These are phyloP conservation scores for Fusarium sp. DNA, from an alignment of 2,329 filamentous ascomycete species.

Conservation along the genomic window DNA sequence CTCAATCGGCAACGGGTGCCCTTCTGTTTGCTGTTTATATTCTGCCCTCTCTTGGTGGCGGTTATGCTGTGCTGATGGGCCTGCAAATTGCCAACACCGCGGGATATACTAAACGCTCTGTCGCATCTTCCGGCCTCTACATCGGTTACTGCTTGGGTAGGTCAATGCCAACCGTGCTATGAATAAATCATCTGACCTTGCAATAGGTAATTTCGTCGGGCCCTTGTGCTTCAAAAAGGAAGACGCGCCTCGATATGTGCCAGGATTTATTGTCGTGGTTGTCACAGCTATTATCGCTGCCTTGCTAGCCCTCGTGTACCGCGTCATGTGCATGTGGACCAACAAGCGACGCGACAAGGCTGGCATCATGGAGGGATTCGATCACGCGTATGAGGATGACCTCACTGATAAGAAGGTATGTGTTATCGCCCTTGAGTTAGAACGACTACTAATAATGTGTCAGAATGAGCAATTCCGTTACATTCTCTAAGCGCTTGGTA, in stretches of 20 bases:
- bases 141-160: slow-evolving; percentile 64
- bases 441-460: slow-evolving; percentile 3
- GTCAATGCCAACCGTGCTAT: neutral
- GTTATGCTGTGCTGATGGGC: slow-evolving; percentile 62
- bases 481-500: slow-evolving; percentile 4
- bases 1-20: slow-evolving; percentile 51
- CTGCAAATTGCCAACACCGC: slow-evolving; percentile 63
- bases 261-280: slow-evolving; percentile 57
- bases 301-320: slow-evolving; percentile 58
- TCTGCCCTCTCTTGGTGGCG: slow-evolving; percentile 59
- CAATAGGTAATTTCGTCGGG: slow-evolving; percentile 58
- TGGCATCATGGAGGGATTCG: slow-evolving; percentile 62
- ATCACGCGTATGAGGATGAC: slow-evolving; percentile 67
- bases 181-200: neutral
- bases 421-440: rapidly evolving
- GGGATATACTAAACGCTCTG: slow-evolving; percentile 64
- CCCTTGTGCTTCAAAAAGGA: slow-evolving; percentile 58
- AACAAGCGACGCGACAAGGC: slow-evolving; percentile 59
- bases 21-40: slow-evolving; percentile 64
- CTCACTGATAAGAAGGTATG: slow-evolving; percentile 59
- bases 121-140: slow-evolving; percentile 63
- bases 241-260: slow-evolving; percentile 57
- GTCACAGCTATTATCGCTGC: slow-evolving; percentile 50
- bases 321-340: slow-evolving; percentile 59
- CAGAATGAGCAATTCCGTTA: slow-evolving; percentile 43